Base-by-base conservation (phyloP, 2,329 filamentous ascomycete genomes). In the Colletotrichum destructivum region DNA sequence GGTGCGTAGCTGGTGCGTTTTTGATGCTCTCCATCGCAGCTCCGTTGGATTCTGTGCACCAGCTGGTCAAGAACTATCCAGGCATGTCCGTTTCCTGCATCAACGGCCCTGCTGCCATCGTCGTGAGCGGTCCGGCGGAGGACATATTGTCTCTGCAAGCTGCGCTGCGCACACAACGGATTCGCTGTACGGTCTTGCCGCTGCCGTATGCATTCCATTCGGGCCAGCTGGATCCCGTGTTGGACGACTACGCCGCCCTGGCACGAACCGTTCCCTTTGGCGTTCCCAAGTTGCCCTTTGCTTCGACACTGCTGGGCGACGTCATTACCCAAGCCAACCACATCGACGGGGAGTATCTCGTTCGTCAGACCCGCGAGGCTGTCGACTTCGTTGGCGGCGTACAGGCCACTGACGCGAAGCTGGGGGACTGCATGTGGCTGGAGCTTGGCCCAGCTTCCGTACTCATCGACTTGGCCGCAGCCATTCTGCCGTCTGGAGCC, bases 91-190 rank as follows among this genome's bases (percentile, higher is more conserved):
- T 86, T 62, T 86, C 94, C 15, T 96, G 94, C 82, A 88, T 94
- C 79, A 97, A 97, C 75, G 90, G 91, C 0, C 90, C 91, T 0
- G 85, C 89, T 62, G 92, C 94, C 78, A 94, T 91, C 12, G 94
- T 96, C 2, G 84, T 96, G 16, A 83, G 82, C 35, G 87, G 86
- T 16, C 76, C 78, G 12, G 81, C 82, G 0, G 75, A 76, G 0
- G 79, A 85, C 60, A 81, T 88, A 55, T 75, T 81, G 4, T 78
- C 82, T 4, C 82, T 90, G n/a, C 84, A 87, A 16, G 69, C 75
- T 49, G 73, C 76, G 69, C 76, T 83, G 35, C 73, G 73, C 46
- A 76, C 38, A 38, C 76, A 70, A 21, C 75, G 71, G 77, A 77
- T 82, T 87, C 81, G 81, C 85, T 77, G 72, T 84, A 83, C 0